Evolutionary conservation across 768 basidiomycete genomes (phyloP).

Genomic region (Tephrocybe rancida): DNA sequence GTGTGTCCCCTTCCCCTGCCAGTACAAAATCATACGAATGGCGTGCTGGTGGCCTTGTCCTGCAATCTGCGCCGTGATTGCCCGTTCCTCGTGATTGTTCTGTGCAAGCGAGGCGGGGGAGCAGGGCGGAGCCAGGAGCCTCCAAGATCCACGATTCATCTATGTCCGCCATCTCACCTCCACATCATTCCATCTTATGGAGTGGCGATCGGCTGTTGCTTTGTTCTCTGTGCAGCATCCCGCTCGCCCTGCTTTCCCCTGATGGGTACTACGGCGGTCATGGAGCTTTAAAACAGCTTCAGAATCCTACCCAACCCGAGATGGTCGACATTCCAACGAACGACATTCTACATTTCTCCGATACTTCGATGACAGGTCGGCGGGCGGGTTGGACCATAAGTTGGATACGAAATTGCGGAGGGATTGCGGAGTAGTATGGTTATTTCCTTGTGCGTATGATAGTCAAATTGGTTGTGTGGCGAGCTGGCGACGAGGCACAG

Average conservation of each 20-base stretch:
- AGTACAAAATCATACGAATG: neutral
- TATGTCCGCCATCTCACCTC: constrained; percentile 6
- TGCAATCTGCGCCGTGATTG: too few relatives aligned
- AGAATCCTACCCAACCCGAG: neutral
- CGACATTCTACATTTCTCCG: neutral
- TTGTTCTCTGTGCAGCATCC: neutral
- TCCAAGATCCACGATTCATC: neutral
- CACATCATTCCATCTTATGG: neutral
- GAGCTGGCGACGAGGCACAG: neutral
- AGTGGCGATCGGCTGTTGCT: neutral
- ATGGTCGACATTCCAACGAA: neutral
- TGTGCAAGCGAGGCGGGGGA: too few relatives aligned
- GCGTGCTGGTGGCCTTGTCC: neutral
- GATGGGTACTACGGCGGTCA: neutral
- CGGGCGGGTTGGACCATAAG: neutral
- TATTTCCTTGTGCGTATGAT: neutral
- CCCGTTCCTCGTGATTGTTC: neutral
- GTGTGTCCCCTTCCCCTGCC: neutral
- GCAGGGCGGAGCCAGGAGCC: neutral
- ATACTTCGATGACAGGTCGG: neutral
- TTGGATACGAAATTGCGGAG: neutral
- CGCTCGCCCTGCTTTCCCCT: neutral
- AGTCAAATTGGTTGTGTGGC: neutral
- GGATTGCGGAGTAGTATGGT: neutral
- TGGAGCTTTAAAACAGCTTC: neutral